Conservation (phyloP, 2,329 filamentous ascomycete genomes). For the Cryphonectria parasitica region DNA sequence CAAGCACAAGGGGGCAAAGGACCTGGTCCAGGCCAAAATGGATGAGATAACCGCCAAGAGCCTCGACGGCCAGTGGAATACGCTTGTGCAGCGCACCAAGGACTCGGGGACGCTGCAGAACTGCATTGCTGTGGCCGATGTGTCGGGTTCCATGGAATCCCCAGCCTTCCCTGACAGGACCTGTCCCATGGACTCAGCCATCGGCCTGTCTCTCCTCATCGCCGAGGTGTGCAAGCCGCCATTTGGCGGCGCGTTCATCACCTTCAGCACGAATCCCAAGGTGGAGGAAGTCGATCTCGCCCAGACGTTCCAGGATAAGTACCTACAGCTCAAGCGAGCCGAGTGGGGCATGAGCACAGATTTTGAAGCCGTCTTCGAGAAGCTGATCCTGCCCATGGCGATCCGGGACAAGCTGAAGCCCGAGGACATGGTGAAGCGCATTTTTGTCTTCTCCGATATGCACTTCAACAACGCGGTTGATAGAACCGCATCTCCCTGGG, state of each 20-base stretch:
- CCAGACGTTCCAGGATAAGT: slow-evolving; percentile 47
- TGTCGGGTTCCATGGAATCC: slow-evolving; percentile 55
- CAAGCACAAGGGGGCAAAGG: slow-evolving; percentile 26
- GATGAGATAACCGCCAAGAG: slow-evolving; percentile 42
- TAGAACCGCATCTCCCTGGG: slow-evolving; percentile 37
- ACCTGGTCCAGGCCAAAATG: slow-evolving; percentile 38
- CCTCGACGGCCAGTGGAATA: slow-evolving; percentile 58
- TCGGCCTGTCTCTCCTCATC: slow-evolving; percentile 60
- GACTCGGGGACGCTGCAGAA: slow-evolving; percentile 57
- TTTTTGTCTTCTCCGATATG: slow-evolving; percentile 67
- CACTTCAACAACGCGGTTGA: slow-evolving; percentile 51
- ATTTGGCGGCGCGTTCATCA: slow-evolving; percentile 59
- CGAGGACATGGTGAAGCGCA: slow-evolving; percentile 63
- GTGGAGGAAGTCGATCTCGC: slow-evolving; percentile 47
- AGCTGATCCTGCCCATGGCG: slow-evolving; percentile 59
- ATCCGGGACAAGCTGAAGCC: slow-evolving; percentile 51
- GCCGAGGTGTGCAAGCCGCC: slow-evolving; percentile 56
- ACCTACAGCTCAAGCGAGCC: slow-evolving; percentile 36
- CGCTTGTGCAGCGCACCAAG: slow-evolving; percentile 59
- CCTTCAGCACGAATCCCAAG: slow-evolving; percentile 49
- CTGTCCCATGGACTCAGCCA: slow-evolving; percentile 52
- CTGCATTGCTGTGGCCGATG: slow-evolving; percentile 61
- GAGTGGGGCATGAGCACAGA: slow-evolving; percentile 53
- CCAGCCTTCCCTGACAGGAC: slow-evolving; percentile 50
- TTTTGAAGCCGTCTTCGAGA: slow-evolving; percentile 58